phyloP scores from a whole-genome alignment of 129 eudicot genomes.

The Saposhnikovia divaricata region DNA sequence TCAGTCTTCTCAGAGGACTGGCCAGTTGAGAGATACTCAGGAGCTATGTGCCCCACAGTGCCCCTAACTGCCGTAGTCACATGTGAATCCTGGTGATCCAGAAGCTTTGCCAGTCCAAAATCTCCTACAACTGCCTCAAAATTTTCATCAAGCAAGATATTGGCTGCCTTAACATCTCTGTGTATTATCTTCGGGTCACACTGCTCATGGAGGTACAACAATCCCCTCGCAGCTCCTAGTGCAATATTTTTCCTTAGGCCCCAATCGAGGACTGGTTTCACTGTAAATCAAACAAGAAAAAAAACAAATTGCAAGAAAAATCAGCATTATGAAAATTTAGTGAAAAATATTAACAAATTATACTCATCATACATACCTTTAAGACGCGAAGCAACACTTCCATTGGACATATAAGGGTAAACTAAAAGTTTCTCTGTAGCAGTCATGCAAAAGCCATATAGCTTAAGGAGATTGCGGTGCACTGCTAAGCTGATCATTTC shows the following conservation, averaged over 20 bases:
- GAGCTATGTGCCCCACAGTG: slow-evolving; percentile 87
- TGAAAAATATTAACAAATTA: background rate
- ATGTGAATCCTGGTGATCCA: slow-evolving; percentile 88
- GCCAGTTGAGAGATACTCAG: slow-evolving; percentile 85
- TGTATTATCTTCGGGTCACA: slow-evolving; percentile 92
- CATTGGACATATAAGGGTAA: slow-evolving; percentile 83
- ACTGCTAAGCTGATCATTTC: slow-evolving; percentile 87
- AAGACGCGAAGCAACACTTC: slow-evolving; percentile 84
- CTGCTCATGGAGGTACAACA: slow-evolving; percentile 81
- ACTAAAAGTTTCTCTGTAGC: slow-evolving; percentile 67
- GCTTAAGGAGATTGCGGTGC: slow-evolving; percentile 71
- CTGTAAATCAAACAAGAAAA: slow-evolving; percentile 26
- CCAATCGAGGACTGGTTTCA: slow-evolving; percentile 75
- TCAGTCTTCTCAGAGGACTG: slow-evolving; percentile 88
- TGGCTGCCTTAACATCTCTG: slow-evolving; percentile 88
- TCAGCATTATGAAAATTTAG: background rate
- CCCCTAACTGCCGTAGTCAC: slow-evolving; percentile 86
- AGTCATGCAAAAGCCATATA: slow-evolving; percentile 78
- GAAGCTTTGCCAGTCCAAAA: slow-evolving; percentile 80
- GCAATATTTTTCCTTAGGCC: slow-evolving; percentile 62
- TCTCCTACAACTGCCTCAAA: slow-evolving; percentile 93
- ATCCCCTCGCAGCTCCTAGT: slow-evolving; percentile 75
- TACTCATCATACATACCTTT: slow-evolving; percentile 33
- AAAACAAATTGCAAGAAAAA: background rate
- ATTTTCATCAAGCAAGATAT: slow-evolving; percentile 63